A percentile compares a stretch with the other conserved stretches of the same genome.
Conservation (phyloP, 768 basidiomycete genomes). For the Rhizopogon rudus region DNA sequence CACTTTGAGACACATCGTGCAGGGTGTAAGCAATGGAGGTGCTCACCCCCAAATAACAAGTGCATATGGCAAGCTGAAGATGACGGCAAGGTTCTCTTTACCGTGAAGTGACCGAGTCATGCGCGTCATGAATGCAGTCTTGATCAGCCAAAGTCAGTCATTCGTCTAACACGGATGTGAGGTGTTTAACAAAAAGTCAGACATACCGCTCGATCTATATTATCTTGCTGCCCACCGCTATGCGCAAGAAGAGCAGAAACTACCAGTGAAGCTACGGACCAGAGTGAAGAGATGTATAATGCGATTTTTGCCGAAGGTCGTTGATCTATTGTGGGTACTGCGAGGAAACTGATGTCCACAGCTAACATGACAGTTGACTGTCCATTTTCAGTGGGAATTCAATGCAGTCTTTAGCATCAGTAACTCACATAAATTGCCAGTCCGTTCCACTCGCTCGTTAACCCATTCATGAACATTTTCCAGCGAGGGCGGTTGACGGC, state of each 20-base stretch:
- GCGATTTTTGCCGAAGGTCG: background rate
- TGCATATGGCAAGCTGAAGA: conserved; percentile 47
- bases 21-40: background rate
- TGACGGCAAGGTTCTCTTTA: conserved; percentile 39
- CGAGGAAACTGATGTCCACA: conserved; percentile 28
- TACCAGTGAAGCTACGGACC: conserved; percentile 5
- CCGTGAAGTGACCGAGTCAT: conserved; percentile 23
- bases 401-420: background rate
- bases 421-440: conserved; percentile 8
- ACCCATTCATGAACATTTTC: conserved; percentile 16
- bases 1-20: background rate
- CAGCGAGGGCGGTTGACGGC: conserved; percentile 9
- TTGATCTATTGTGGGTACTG: conserved; percentile 24
- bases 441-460: conserved; percentile 10
- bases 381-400: background rate
- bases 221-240: conserved; percentile 30
- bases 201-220: conserved; percentile 35
- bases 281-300: conserved; percentile 6
- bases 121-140: conserved; percentile 2
- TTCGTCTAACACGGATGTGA: background rate
- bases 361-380: conserved; percentile 30
- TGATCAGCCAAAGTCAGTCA: background rate
- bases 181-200: too few relatives aligned
- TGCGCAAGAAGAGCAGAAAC: conserved; percentile 5
- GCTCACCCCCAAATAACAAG: conserved; percentile 50